Evolutionary conservation across 305 asterid genomes (phyloP).

Genomic region (Solanum hybrid): DNA sequence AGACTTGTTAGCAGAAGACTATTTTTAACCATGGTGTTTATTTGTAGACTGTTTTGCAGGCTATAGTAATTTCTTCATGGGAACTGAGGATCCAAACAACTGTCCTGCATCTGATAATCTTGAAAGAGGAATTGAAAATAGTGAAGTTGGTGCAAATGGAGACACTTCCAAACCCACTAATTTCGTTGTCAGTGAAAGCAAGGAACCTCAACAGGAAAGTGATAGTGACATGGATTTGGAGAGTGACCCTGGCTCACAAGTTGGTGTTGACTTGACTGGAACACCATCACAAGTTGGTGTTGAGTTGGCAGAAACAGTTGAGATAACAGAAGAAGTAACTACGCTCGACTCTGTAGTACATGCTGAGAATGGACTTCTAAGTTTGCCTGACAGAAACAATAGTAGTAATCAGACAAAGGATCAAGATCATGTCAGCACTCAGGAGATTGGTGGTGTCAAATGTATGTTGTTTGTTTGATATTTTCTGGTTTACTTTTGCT

Average conservation of each 20-base stretch:
- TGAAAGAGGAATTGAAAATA: constrained; percentile 28
- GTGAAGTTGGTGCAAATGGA: constrained; percentile 25
- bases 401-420: constrained; percentile 26
- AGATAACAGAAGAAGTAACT: constrained; percentile 18
- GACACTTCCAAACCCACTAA: constrained; percentile 21
- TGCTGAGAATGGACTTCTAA: constrained; percentile 29
- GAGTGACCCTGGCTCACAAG: constrained; percentile 14
- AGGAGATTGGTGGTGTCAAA: constrained; percentile 28
- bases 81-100: constrained; percentile 38
- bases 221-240: constrained; percentile 28
- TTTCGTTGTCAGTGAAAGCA: constrained; percentile 14
- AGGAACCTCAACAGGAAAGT: constrained; percentile 7
- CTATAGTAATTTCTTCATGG: constrained; percentile 25
- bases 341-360: constrained; percentile 15
- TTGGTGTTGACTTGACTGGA: constrained; percentile 28
- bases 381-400: constrained; percentile 28
- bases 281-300: constrained; percentile 15
- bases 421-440: constrained; percentile 22
- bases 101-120: constrained; percentile 39
- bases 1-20: neutral
- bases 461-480: constrained; percentile 36
- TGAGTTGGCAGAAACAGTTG: constrained; percentile 34
- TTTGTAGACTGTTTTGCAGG: neutral
- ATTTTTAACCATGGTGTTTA: neutral
- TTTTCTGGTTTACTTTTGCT: neutral